phyloP scores from a whole-genome alignment of 176 grass and related monocot genomes.

The Typha latifolia region DNA sequence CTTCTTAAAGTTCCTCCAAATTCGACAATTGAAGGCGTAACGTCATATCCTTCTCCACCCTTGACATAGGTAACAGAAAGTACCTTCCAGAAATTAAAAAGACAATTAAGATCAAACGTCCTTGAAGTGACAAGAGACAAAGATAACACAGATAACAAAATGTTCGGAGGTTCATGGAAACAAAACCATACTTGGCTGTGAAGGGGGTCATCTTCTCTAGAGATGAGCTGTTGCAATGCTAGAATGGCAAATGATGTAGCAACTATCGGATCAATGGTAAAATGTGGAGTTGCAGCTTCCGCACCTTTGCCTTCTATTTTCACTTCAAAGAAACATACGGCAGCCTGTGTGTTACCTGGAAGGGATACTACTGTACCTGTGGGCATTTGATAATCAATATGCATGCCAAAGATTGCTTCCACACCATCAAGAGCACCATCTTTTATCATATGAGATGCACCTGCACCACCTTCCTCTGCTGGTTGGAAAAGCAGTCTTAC shows the following conservation, averaged over 20 bases:
- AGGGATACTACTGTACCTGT: constrained; percentile 42
- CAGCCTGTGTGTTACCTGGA: constrained; percentile 66
- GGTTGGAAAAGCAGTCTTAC: constrained; percentile 91
- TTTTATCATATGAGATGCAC: constrained; percentile 80
- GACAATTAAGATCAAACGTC: neutral
- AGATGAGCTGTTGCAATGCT: constrained; percentile 61
- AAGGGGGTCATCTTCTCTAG: constrained; percentile 83
- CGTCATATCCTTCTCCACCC: constrained; percentile 42
- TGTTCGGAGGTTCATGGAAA: neutral
- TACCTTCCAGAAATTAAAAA: constrained; percentile 40
- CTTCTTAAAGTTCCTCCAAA: constrained; percentile 94
- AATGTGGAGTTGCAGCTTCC: constrained; percentile 65
- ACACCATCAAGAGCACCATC: constrained; percentile 56
- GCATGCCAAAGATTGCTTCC: constrained; percentile 77
- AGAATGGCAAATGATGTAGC: constrained; percentile 59
- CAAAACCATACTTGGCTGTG: constrained; percentile 63
- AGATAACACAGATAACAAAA: neutral
- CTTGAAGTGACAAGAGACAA: neutral
- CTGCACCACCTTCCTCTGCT: constrained; percentile 88
- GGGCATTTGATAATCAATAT: constrained; percentile 43
- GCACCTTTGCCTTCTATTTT: constrained; percentile 84
- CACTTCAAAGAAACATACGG: constrained; percentile 60
- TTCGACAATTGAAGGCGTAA: constrained; percentile 48
- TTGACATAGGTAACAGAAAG: constrained; percentile 73
- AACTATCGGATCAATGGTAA: constrained; percentile 60